These are phyloP conservation scores for Ceratobasidium sp. DNA, from an alignment of 1,284 basidiomycete genomes.

Conservation along the genomic window DNA sequence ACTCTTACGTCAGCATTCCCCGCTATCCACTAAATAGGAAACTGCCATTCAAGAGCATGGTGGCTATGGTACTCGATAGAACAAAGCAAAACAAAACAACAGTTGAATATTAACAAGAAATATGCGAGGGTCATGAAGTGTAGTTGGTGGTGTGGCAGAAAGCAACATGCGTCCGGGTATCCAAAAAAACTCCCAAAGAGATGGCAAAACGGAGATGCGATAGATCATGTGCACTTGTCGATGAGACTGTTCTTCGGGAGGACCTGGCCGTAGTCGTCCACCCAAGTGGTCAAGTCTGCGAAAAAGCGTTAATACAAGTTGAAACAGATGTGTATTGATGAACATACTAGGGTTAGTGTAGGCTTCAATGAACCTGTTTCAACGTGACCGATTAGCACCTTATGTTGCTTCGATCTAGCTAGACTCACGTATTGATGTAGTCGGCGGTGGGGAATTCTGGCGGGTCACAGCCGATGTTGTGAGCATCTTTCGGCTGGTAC, in stretches of 20 bases:
- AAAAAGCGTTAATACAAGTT: conserved; percentile 8
- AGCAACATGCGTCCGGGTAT: conserved; percentile 14
- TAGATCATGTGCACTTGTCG: conserved; percentile 37
- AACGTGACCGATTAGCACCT: conserved; percentile 58
- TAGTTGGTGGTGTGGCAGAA: background rate
- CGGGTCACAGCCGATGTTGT: conserved; percentile 87
- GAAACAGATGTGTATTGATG: too few relatives aligned
- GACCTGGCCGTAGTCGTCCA: conserved; percentile 38
- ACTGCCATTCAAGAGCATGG: background rate
- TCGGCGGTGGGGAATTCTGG: conserved; percentile 76
- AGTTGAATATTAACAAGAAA: conserved; percentile 1
- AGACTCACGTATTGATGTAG: conserved; percentile 74
- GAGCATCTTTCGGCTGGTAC: conserved; percentile 73
- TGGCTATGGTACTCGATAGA: background rate
- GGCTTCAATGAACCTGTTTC: conserved; percentile 54
- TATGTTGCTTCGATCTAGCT: conserved; percentile 65
- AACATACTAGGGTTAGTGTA: conserved; percentile 51
- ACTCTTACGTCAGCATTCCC: conserved; percentile 20
- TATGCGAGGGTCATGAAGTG: background rate
- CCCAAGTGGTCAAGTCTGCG: conserved; percentile 48
- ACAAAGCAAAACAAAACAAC: conserved; percentile 9
- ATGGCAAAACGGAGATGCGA: conserved; percentile 8
- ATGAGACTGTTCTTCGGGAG: conserved; percentile 44
- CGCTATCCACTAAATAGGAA: background rate
- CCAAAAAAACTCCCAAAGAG: conserved; percentile 17